Base-by-base conservation (phyloP, 345 rosid species). In the Tarenaya hassleriana region DNA sequence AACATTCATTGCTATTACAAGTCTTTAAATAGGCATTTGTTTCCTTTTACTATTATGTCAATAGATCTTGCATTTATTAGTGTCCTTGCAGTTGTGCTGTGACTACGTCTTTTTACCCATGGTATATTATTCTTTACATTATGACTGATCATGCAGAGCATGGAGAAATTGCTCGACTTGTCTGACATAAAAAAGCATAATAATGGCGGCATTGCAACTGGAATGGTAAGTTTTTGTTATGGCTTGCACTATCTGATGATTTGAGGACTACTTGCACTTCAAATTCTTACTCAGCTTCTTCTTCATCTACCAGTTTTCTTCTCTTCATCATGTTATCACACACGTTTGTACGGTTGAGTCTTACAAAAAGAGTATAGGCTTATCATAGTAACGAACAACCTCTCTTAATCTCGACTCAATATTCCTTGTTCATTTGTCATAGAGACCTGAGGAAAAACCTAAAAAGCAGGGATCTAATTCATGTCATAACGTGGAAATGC, bases 141-240 rank as follows among this genome's bases (percentile, higher is more conserved):
- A n/a, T 11, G 3, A 35, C 9, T 35, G 16, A 18, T 4, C 21
- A 7, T 13, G 72, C 69, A 76, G 85, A 67, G 80, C 58, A 63
- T 72, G 44, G 76, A 76, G 58, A 64, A 69, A 65, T 68, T 79
- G 40, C 66, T 79, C 18, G 71, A 67, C 58, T 58, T 76, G 56
- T 69, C 78, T 63, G 71, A 62, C 35, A 54, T 64, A 37, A 72
- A 60, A 60, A 72, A 64, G 55, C 47, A 41, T 60, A 71, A 66
- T 60, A 68, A 67, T 61, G 60, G 50, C 67, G 71, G 73, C 56
- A 69, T 48, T 44, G 52, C 62, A 32, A 60, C 41, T 52, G 67
- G 45, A 41, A 34, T 61, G 42, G 77, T 72, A 62, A 67, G 74
- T 19, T 60, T 55, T 14, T 56, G 50, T 54, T 53, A 40, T 53